These are phyloP conservation scores for Metarhizium robertsii DNA, from an alignment of 2,329 filamentous ascomycete species.

Conservation along the genomic window DNA sequence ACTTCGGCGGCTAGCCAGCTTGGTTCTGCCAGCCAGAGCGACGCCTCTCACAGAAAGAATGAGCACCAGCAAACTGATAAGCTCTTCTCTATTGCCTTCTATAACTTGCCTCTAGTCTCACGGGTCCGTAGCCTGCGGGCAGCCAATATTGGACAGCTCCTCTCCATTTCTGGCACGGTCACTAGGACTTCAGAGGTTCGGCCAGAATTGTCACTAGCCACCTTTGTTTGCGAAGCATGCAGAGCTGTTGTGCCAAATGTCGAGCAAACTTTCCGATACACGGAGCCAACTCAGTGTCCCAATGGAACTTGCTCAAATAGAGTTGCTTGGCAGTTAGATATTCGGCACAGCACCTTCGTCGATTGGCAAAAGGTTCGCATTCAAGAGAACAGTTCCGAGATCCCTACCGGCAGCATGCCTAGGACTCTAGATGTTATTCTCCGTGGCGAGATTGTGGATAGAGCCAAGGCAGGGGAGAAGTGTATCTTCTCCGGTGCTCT, in stretches of 20 bases:
- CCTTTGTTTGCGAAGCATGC: constrained; percentile 86
- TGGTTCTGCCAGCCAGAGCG: constrained; percentile 53
- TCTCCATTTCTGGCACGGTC: constrained; percentile 94
- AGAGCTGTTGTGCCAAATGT: constrained; percentile 78
- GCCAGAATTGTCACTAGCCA: constrained; percentile 84
- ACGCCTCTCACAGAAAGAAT: constrained; percentile 64
- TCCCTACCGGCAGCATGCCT: constrained; percentile 97
- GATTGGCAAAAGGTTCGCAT: constrained; percentile 99
- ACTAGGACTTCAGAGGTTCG: constrained; percentile 95
- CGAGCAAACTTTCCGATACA: constrained; percentile 96
- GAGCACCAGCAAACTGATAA: constrained; percentile 97
- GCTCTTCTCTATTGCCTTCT: constrained; percentile 86
- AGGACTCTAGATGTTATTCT: constrained; percentile 95
- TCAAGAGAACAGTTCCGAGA: constrained; percentile 97
- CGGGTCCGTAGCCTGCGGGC: constrained; percentile 80
- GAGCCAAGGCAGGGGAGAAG: constrained; percentile 94
- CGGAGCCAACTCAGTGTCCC: constrained; percentile 91
- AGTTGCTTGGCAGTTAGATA: constrained; percentile 90
- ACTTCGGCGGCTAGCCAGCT: constrained; percentile 57
- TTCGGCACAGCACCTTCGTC: constrained; percentile 92
- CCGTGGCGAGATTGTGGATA: constrained; percentile 92
- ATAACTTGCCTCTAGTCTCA: constrained; percentile 83
- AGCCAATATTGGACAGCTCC: constrained; percentile 79
- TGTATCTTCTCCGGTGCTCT: constrained; percentile 95
- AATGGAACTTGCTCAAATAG: constrained; percentile 83